These are phyloP conservation scores for Ophiostoma australiae DNA, from an alignment of 2,329 filamentous ascomycete species.

Conservation along the genomic window DNA sequence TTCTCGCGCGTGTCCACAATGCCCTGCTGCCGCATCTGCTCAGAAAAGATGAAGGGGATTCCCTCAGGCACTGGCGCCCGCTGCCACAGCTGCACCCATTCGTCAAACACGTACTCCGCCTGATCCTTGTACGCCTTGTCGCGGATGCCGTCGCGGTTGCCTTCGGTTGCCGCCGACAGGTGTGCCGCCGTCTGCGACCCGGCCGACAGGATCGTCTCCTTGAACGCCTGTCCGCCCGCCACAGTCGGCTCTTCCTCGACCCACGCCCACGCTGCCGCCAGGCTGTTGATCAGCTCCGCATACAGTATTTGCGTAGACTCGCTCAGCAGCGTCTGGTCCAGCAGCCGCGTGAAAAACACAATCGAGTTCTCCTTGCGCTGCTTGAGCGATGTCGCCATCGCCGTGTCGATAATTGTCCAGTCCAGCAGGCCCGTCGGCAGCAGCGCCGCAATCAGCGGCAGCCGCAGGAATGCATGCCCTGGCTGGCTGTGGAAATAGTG, in stretches of 20 bases:
- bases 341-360: conserved; percentile 71
- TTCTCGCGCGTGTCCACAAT: conserved; percentile 71
- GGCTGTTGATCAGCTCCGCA: conserved; percentile 77
- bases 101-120: conserved; percentile 90
- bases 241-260: conserved; percentile 66
- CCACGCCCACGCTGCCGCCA: conserved; percentile 79
- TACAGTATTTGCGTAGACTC: conserved; percentile 73
- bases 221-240: conserved; percentile 62
- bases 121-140: conserved; percentile 62
- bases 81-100: conserved; percentile 82
- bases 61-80: conserved; percentile 72
- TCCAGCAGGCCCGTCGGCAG: conserved; percentile 58
- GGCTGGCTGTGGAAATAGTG: conserved; percentile 54
- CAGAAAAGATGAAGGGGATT: conserved; percentile 68
- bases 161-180: not conserved
- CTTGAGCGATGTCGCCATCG: conserved; percentile 67
- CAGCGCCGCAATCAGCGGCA: conserved; percentile 54
- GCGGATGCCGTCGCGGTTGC: conserved; percentile 38
- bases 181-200: conserved; percentile 36
- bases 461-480: conserved; percentile 51
- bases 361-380: conserved; percentile 67
- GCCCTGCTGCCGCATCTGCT: conserved; percentile 71
- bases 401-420: conserved; percentile 62
- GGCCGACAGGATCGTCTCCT: conserved; percentile 52
- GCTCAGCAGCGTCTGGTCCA: conserved; percentile 73